Conservation (phyloP, 75 land plant genomes). For the Pinus taeda region DNA sequence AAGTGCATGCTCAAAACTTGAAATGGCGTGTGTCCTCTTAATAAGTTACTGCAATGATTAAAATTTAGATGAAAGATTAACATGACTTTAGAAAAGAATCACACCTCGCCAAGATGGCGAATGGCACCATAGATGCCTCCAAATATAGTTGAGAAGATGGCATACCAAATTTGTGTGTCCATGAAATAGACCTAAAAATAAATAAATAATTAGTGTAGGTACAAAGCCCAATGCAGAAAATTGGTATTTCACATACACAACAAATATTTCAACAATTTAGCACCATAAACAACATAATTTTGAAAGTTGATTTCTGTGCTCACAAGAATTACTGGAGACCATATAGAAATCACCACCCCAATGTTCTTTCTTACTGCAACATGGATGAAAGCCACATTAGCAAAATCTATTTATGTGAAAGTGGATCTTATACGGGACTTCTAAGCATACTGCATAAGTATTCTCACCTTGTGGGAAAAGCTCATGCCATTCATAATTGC, state of each 20-base stretch:
- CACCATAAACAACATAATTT: not conserved
- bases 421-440: not conserved
- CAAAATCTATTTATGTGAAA: not conserved
- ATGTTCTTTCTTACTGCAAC: constrained; percentile 65
- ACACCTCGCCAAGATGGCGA: constrained; percentile 96
- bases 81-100: not conserved
- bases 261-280: not conserved
- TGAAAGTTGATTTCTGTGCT: constrained; percentile 11
- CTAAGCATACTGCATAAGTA: not conserved
- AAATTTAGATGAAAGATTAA: not conserved
- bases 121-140: constrained; percentile 88
- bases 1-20: no score
- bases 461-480: constrained; percentile 80
- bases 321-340: constrained; percentile 92
- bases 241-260: not conserved
- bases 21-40: no score
- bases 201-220: not conserved
- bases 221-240: constrained; percentile 1
- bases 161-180: constrained; percentile 99
- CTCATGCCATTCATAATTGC: constrained; percentile 86
- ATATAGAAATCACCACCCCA: constrained; percentile 82
- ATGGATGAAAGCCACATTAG: not conserved
- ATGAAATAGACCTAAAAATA: constrained; percentile 85
- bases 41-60: no score
- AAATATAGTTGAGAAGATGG: constrained; percentile 80